phyloP scores from a whole-genome alignment of 495 filamentous ascomycete species.

The Xeromyces bisporus region DNA sequence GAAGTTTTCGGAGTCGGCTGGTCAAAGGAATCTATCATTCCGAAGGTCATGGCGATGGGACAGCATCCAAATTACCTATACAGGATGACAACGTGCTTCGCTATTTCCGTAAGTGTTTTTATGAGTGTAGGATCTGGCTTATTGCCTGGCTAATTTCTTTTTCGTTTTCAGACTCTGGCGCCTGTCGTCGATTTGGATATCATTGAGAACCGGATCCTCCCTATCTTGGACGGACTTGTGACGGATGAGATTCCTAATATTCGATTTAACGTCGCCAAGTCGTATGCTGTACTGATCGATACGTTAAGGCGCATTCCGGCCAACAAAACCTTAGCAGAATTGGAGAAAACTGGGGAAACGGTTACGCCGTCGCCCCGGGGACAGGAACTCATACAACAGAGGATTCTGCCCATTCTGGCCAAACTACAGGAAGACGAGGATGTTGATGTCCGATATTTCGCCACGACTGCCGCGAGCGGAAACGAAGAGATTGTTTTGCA shows the following conservation, averaged over 20 bases:
- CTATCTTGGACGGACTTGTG: constrained; percentile 87
- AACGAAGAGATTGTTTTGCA: constrained; percentile 31
- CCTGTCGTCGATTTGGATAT: constrained; percentile 81
- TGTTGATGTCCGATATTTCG: constrained; percentile 95
- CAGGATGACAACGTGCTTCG: constrained; percentile 98
- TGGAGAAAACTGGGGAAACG: constrained; percentile 60
- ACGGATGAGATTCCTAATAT: constrained; percentile 95
- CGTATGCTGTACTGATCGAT: constrained; percentile 74
- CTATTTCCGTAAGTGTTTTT: constrained; percentile 63
- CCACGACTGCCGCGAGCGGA: constrained; percentile 45
- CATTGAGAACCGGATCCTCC: constrained; percentile 81
- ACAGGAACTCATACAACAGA: constrained; percentile 69
- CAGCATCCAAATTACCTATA: constrained; percentile 96
- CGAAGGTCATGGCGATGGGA: constrained; percentile 96
- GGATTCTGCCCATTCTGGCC: constrained; percentile 76
- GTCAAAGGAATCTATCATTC: constrained; percentile 94
- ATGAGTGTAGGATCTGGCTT: neutral
- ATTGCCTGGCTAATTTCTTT: constrained; percentile 7
- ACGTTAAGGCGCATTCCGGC: constrained; percentile 79
- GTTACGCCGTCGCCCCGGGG: constrained; percentile 49
- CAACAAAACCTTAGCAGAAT: constrained; percentile 63
- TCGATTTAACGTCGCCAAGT: constrained; percentile 98
- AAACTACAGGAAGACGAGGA: constrained; percentile 93
- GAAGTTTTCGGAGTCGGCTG: constrained; percentile 97
- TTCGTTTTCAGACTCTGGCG: constrained; percentile 60